Evolutionary conservation across 495 filamentous ascomycete species (phyloP).

Genomic region (Penicillium desertorum): DNA sequence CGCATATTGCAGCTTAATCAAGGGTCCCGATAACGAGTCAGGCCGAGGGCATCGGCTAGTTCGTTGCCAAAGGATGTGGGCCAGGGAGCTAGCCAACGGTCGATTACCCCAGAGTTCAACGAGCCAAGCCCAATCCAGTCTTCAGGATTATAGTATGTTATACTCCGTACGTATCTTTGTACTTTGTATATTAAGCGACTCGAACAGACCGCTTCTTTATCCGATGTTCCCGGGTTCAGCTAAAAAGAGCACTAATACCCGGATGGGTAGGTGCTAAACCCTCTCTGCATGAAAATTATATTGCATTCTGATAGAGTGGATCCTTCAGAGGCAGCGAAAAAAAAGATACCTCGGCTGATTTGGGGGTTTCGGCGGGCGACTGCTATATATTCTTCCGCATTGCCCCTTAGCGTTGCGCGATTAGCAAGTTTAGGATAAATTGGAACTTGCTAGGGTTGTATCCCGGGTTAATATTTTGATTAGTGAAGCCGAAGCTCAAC

Average conservation of each 20-base stretch:
- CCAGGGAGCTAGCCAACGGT: slow-evolving; percentile 4
- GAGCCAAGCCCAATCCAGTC: not conserved
- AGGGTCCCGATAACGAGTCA: slow-evolving; percentile 2
- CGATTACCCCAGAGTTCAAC: slow-evolving; percentile 13
- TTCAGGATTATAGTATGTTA: not conserved
- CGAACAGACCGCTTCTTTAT: slow-evolving; percentile 5
- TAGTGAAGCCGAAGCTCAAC: no score
- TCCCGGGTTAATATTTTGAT: not conserved
- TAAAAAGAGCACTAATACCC: slow-evolving; percentile 3
- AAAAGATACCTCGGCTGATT: not conserved
- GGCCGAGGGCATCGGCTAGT: not conserved
- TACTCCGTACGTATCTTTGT: no score
- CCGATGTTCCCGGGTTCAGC: slow-evolving; percentile 1
- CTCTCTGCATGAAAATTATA: slow-evolving; percentile 9
- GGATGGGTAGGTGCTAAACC: slow-evolving; percentile 6
- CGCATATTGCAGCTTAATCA: slow-evolving; percentile 6
- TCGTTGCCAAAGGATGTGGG: not conserved
- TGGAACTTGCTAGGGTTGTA: not conserved
- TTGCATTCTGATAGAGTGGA: slow-evolving; percentile 8
- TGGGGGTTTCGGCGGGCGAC: not conserved
- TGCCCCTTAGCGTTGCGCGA: slow-evolving; percentile 19
- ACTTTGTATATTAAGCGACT: not conserved
- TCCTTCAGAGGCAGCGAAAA: slow-evolving; percentile 2
- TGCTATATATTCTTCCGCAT: slow-evolving; percentile 12
- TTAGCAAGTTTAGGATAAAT: slow-evolving; percentile 8